These are phyloP conservation scores for Sarocladiaceae sp. DNA, from an alignment of 2,329 filamentous ascomycete species.

Conservation along the genomic window DNA sequence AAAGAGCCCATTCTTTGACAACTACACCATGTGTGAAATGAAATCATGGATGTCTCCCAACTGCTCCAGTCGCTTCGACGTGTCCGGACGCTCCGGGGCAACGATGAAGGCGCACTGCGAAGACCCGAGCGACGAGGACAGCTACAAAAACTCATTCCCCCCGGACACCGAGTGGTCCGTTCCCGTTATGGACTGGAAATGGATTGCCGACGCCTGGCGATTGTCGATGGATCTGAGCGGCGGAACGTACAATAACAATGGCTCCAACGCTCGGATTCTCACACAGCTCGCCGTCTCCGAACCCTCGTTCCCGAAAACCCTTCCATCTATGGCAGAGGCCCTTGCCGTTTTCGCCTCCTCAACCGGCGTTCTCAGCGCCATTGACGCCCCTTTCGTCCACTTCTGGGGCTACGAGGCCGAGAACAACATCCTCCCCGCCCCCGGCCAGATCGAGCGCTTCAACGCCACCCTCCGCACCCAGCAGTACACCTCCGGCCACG, in stretches of 20 bases:
- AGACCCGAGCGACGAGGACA: slow-evolving; percentile 43
- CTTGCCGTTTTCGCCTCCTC: slow-evolving; percentile 63
- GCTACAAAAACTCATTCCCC: slow-evolving; percentile 42
- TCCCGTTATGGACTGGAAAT: slow-evolving; percentile 45
- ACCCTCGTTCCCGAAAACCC: slow-evolving; percentile 35
- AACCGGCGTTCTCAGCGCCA: slow-evolving; percentile 55
- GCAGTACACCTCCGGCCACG: slow-evolving; percentile 64
- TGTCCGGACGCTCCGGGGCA: slow-evolving; percentile 52
- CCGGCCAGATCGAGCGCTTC: slow-evolving; percentile 50
- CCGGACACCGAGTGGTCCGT: slow-evolving; percentile 22
- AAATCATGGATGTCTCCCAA: slow-evolving; percentile 55
- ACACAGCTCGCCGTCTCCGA: slow-evolving; percentile 44
- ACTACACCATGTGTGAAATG: slow-evolving; percentile 64
- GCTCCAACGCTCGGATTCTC: slow-evolving; percentile 50
- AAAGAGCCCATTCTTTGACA: slow-evolving; percentile 31
- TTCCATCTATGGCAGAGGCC: slow-evolving; percentile 68
- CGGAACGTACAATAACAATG: slow-evolving; percentile 47
- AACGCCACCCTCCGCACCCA: slow-evolving; percentile 57
- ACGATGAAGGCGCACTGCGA: slow-evolving; percentile 57
- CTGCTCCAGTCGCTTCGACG: slow-evolving; percentile 59
- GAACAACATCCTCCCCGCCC: slow-evolving; percentile 29
- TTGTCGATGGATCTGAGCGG: slow-evolving; percentile 48
- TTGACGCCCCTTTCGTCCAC: slow-evolving; percentile 54
- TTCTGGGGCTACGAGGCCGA: slow-evolving; percentile 40
- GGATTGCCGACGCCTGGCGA: slow-evolving; percentile 48